Base-by-base conservation (phyloP, 495 filamentous ascomycete genomes). In the Neurospora pannonica region DNA sequence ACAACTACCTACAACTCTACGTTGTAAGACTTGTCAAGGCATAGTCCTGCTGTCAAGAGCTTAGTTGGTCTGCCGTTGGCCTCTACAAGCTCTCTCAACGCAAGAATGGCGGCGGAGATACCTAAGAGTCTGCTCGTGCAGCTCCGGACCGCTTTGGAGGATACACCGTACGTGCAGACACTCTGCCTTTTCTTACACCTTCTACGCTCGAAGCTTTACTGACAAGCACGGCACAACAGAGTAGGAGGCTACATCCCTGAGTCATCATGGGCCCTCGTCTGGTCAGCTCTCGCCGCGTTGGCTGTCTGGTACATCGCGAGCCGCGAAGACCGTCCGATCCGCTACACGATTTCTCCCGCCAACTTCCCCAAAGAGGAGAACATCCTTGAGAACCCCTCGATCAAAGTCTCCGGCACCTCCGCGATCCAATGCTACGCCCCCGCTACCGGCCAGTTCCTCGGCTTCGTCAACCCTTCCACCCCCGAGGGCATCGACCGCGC, bases 361-460 rank as follows among this genome's bases (percentile, higher is more conserved):
- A 83, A 82, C 75, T 48, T 77, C 9, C 82, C 83, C 21, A 83
- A 84, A 82, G 82, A 87, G 8, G 87, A 88, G 11, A 87, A 89
- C 78, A 85, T 90, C 7, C 88, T 97, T 75, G 89, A 92, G 19
- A 80, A 90, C 17, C 87, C 89, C 0, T 80, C 80, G 13, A 85
- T 91, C 73, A 89, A 87, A 76, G 82, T 85, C 37, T 79, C 86
- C 1, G 87, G 85, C 38, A 88, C 87, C 42, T 88, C 86, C 4
- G 86, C 87, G 0, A 92, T 95, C 48, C 92, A 92, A 82, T 95
- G 96, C 85, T 98, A 98, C 81, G 92, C 90, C 71, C 96, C 96
- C 3, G 95, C 95, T 0, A 97, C 93, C 67, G 96, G 95, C 71
- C 87, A 91, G 77, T 88, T 93, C 70, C 89, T 99, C 36, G 95